Evolutionary conservation across 495 filamentous ascomycete species (phyloP).

Genomic region (Neurospora tetraspora): DNA sequence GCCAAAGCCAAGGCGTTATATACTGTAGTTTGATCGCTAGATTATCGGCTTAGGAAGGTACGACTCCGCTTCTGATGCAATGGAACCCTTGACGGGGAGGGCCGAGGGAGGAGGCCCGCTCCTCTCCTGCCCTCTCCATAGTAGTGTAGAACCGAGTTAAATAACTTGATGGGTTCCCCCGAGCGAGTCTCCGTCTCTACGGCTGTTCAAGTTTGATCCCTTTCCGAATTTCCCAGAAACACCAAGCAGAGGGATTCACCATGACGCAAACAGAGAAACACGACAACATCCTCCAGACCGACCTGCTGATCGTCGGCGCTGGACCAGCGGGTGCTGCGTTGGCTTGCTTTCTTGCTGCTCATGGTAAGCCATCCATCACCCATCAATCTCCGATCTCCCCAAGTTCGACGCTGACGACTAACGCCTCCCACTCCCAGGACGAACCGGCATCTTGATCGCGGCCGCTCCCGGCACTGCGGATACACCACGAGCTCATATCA

Average conservation of each 20-base stretch:
- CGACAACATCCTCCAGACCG: slow-evolving; percentile 29
- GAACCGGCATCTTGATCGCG: slow-evolving; percentile 40
- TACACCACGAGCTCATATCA: slow-evolving; percentile 47
- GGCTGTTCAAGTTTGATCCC: no score
- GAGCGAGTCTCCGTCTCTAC: not conserved
- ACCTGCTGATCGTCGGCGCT: slow-evolving; percentile 45
- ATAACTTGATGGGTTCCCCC: not conserved
- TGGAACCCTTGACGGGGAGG: no score
- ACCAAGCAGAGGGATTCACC: not conserved
- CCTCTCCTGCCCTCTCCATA: no score
- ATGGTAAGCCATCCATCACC: slow-evolving; percentile 27
- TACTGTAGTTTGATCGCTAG: not conserved
- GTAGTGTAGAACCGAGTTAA: no score
- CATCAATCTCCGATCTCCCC: not conserved
- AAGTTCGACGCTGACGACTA: not conserved
- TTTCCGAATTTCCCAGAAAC: not conserved
- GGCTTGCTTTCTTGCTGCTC: slow-evolving; percentile 43
- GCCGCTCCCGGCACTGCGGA: slow-evolving; percentile 36
- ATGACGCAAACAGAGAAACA: slow-evolving; percentile 2
- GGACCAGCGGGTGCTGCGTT: slow-evolving; percentile 46
- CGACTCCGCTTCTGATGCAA: not conserved
- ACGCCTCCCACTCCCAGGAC: slow-evolving; percentile 15
- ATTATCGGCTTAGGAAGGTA: not conserved
- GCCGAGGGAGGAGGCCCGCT: no score
- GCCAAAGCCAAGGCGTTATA: not conserved